Percentiles rank a stretch among this genome's conserved stretches.
Conservation (phyloP, 1,139 yeast genomes). For the Geotrichum fermentans region DNA sequence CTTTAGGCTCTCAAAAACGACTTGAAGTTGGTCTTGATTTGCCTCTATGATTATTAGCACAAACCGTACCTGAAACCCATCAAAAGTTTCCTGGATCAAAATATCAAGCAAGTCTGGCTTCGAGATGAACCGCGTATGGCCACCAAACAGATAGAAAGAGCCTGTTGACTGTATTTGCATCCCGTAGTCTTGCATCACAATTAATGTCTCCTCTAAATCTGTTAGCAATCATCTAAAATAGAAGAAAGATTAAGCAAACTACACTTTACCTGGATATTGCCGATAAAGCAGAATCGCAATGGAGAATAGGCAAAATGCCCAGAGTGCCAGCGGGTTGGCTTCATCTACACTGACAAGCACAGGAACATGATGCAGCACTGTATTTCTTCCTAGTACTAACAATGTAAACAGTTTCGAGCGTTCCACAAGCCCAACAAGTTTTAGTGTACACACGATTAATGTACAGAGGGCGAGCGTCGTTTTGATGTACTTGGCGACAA, state of each 20-base stretch:
- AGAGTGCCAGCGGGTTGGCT: background rate
- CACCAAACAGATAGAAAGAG: slow-evolving; percentile 23
- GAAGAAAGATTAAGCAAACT: background rate
- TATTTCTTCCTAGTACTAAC: background rate
- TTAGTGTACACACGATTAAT: background rate
- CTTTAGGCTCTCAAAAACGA: slow-evolving; percentile 43
- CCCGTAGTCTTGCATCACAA: slow-evolving; percentile 34
- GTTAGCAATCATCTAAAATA: background rate
- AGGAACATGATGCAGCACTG: background rate
- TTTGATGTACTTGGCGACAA: background rate
- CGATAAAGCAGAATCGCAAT: background rate
- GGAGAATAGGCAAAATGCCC: background rate
- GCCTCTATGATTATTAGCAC: slow-evolving; percentile 49
- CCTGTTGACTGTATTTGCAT: slow-evolving; percentile 31
- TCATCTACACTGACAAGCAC: background rate
- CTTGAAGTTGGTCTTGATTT: slow-evolving; percentile 35
- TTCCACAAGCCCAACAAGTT: background rate
- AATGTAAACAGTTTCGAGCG: background rate
- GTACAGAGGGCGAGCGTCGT: background rate
- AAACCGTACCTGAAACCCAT: slow-evolving; percentile 51
- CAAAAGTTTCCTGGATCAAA: slow-evolving; percentile 57
- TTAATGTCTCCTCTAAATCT: slow-evolving; percentile 23
- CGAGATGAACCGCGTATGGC: slow-evolving; percentile 42
- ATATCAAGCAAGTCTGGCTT: slow-evolving; percentile 48
- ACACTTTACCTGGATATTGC: slow-evolving; percentile 10